Base-by-base conservation (phyloP, 305 asterid species). In the Fraxinus sp. region DNA sequence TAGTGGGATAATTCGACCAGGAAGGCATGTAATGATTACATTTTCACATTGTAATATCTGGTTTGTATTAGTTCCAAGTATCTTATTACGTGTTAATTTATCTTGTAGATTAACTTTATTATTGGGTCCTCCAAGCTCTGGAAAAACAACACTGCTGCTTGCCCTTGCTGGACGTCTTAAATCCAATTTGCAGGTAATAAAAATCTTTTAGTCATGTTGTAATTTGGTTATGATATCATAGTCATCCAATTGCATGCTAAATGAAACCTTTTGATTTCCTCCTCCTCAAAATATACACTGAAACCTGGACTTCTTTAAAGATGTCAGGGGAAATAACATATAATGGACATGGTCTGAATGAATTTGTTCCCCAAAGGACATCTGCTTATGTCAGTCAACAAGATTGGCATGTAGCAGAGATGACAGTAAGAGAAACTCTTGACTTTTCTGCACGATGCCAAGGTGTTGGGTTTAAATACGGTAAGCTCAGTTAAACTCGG, bases 111-210 rank as follows among this genome's bases (percentile, higher is more conserved):
- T 92, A 86, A 96, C 99, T 76, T 89, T 96, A 80, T 86, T 96
- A 74, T 81, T 96, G 89, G 98, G 99, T 73, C 99, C 97, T 64
- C 99, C 99, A 73, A 90, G 98, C 92, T 96, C 98, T 81, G 99
- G 99, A 85, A 96, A 95, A 92, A 94, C 97, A 1, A 94, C 98
- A 32, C 82, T 96, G 86, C 91, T 96, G 59, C 83, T 93, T 87
- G 97, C 99, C 74, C 94, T 96, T 79, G 95, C 99, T 81, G 99
- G 99, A 82, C 96, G 91, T 80, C 90, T 95, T 75, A 89, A 91
- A 83, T 88, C 97, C 78, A 95, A 92, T 91, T 90, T 94, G 85
- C 88, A 95, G 97, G 99, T 95, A 91, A 20, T 80, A 77, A 79
- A 84, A 81, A n/a, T 75, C 74, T 83, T 68, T 66, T 59, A 72